Evolutionary conservation across 495 filamentous ascomycete genomes (phyloP).

Genomic region (Aspergillus homomorphus): DNA sequence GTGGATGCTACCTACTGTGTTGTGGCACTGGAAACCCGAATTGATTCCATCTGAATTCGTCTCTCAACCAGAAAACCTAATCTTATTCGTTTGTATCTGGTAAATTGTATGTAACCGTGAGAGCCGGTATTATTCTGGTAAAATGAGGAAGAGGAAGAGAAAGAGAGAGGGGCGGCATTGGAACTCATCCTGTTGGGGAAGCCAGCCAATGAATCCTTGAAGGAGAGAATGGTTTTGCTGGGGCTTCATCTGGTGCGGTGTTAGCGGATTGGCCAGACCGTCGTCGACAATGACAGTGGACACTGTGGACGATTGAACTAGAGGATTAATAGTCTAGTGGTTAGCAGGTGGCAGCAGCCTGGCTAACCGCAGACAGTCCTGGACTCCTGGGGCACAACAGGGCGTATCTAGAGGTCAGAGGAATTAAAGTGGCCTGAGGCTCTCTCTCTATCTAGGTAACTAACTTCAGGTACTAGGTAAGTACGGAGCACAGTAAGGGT

Average conservation of each 20-base stretch:
- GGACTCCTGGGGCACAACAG: neutral
- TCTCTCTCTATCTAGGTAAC: no score
- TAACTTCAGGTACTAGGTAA: no score
- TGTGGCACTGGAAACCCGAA: neutral
- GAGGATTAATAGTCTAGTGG: neutral
- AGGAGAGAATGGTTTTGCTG: neutral
- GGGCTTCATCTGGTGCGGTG: neutral
- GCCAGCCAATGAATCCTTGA: neutral
- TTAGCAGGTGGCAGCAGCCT: neutral
- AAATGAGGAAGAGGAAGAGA: neutral
- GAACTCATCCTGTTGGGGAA: neutral
- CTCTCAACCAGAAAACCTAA: neutral
- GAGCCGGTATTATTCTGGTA: neutral
- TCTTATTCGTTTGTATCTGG: neutral
- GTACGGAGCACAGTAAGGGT: no score
- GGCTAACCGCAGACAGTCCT: no score
- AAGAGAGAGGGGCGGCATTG: neutral
- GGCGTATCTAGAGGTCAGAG: neutral
- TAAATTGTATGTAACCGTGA: neutral
- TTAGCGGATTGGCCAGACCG: conserved; percentile 16
- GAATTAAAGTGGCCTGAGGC: no score
- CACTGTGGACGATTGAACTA: neutral
- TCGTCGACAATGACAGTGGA: neutral
- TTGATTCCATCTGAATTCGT: no score
- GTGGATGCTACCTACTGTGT: neutral